Percentiles rank a stretch among this genome's conserved stretches.
Evolutionary conservation across 2,329 filamentous ascomycete species (phyloP).

Genomic region (Madurella fahalii): DNA sequence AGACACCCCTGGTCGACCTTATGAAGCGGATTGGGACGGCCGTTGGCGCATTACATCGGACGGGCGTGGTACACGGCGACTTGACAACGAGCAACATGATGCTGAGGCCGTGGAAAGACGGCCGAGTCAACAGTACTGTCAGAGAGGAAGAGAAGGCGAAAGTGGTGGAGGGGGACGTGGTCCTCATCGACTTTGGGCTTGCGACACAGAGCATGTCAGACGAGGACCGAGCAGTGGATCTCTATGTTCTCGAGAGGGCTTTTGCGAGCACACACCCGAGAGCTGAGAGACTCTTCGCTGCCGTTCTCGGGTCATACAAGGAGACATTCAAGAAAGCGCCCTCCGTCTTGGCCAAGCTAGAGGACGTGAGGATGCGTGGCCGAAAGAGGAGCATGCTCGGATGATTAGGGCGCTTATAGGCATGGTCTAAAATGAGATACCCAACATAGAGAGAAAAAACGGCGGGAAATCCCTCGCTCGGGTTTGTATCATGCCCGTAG

Average conservation of each 20-base stretch:
- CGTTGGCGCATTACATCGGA: constrained; percentile 71
- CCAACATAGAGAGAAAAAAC: constrained; percentile 17
- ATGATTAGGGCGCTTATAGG: constrained; percentile 36
- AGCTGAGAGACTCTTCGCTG: constrained; percentile 70
- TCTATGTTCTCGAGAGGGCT: constrained; percentile 92
- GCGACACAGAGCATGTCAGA: constrained; percentile 76
- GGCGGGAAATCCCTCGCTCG: constrained; percentile 15
- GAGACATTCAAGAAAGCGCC: constrained; percentile 70
- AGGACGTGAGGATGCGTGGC: constrained; percentile 89
- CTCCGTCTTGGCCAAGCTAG: constrained; percentile 72
- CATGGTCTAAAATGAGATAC: constrained; percentile 8
- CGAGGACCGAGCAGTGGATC: constrained; percentile 90
- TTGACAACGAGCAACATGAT: constrained; percentile 97
- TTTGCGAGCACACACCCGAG: constrained; percentile 93
- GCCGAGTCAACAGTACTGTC: constrained; percentile 14
- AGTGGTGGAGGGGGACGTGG: constrained; percentile 65
- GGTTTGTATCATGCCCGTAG: constrained; percentile 2
- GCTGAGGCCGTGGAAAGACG: constrained; percentile 49
- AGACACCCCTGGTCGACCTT: constrained; percentile 53
- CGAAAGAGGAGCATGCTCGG: constrained; percentile 97
- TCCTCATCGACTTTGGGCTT: constrained; percentile 92
- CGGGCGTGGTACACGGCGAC: constrained; percentile 91
- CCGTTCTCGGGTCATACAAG: constrained; percentile 71
- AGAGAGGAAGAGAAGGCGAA: constrained; percentile 21
- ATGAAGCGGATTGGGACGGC: constrained; percentile 67